Evolutionary conservation across 23 red algal genomes (phyloP), one percentile per base, ranked within the genome.

Genomic region (Gracilaria domingensis): DNA sequence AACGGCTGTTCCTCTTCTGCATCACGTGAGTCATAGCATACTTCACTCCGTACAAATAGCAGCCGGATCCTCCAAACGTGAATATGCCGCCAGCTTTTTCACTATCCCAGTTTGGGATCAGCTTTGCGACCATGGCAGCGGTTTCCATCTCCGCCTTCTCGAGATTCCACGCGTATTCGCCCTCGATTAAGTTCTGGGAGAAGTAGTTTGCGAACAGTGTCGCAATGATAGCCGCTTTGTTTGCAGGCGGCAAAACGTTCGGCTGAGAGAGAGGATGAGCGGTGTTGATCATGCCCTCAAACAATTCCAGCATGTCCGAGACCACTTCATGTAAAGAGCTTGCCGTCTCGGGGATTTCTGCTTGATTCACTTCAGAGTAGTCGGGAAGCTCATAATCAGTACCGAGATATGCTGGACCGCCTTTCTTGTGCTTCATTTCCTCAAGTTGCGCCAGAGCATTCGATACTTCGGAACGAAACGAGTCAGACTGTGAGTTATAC

Each of bases 41-140:
- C 67, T 89, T 89, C 4, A 89, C 50, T 20, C 50, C 85, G 23
- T 89, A 89, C 4, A 89, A 53, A 35, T 89, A 89, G 34, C 85
- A 89, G 4, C 85, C 85, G 1, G 85, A 76, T 89, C 85, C 85
- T 5, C 85, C 85, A 30, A 80, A 89, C 28, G 85, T 89, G 85
- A 77, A 89, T 14, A 89, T 0, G 2, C 85, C 85, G 13, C 85
- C 85, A 2, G 85, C 67, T 16, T 89, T 51, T 21, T 45, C 39
- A 3, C 53, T 45, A 18, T 78, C 70, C 85, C 85, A 89, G 12
- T 23, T 33, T 1, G 55, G 57, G 71, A 89, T 89, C 4, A 89
- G 71, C 18, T 28, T 18, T 17, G 85, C 23, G 23, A 89, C 6
- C 85, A 89, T 89, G 14, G 85, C 85, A 14, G 71, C 47, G 2